These are phyloP conservation scores for Lobulomyces angularis DNA, from an alignment of 192 early-diverging fungal species.

Conservation along the genomic window DNA sequence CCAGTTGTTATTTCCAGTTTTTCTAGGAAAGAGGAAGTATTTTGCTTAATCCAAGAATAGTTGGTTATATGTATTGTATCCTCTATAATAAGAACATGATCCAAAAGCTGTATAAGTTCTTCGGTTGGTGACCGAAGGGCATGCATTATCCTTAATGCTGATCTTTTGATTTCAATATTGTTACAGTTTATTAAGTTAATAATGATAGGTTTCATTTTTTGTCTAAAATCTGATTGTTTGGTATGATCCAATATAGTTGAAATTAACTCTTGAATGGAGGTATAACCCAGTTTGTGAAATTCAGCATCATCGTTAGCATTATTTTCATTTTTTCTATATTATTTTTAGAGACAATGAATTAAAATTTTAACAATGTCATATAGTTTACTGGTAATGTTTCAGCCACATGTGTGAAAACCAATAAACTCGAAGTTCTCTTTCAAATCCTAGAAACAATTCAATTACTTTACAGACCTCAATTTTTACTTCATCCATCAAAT, in stretches of 20 bases:
- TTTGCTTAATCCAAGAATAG: constrained; percentile 15
- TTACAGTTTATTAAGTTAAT: constrained; percentile 18
- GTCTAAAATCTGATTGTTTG: constrained; percentile 1
- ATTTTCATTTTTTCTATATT: background rate
- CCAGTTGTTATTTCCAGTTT: too few relatives aligned
- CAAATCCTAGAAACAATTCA: constrained; percentile 11
- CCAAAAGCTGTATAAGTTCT: constrained; percentile 7
- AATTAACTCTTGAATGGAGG: constrained; percentile 2
- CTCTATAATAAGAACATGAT: constrained; percentile 9
- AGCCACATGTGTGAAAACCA: constrained; percentile 11
- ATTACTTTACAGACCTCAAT: constrained; percentile 19
- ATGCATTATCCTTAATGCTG: constrained; percentile 12
- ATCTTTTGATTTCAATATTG: constrained; percentile 9
- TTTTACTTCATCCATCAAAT: constrained; percentile 13
- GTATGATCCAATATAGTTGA: constrained; percentile 10
- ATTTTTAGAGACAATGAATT: constrained; percentile 1
- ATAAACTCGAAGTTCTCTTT: constrained; percentile 12
- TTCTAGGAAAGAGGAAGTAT: too few relatives aligned
- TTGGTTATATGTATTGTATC: constrained; percentile 5
- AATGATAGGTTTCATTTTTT: constrained; percentile 14
- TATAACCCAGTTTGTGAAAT: constrained; percentile 5
- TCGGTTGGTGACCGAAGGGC: constrained; percentile 14
- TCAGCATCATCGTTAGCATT: background rate
- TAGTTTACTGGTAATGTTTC: constrained; percentile 6
- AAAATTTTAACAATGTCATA: too few relatives aligned